Base-by-base conservation (phyloP, 176 grass and related monocot species). In the Oropetium thomaeum region DNA sequence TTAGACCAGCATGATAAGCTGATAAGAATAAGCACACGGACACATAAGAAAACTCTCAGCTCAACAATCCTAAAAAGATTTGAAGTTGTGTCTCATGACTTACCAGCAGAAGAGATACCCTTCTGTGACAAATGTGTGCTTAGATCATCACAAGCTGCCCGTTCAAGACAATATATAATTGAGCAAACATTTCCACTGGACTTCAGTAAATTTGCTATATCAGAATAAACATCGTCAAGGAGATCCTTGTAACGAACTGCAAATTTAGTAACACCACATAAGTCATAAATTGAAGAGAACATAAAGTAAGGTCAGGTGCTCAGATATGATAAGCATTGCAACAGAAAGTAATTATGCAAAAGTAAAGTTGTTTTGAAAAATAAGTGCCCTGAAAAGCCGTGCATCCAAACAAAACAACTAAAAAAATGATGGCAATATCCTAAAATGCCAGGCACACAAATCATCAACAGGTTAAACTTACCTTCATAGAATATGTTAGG, bases 401-500 rank as follows among this genome's bases (percentile, higher is more conserved):
- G 51, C 62, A 67, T 27, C 54, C 53, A 61, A 45, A 3, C 15
- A 33, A 80, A 27, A 14, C 15, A 75, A 33, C 40, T 75, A 22
- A 27, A 48, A 22, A 29, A 47, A 71, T 27, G 8, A n/a, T 39
- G 55, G 30, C 30, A 57, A 82, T 26, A 29, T 74, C 25, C 41
- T 43, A 20, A 7, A 41, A 33, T 0, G 1, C 34, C 0, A 65
- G 20, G 37, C 26, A 29, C 41, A 73, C 42, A 44, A 76, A 64
- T 45, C 7, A 76, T 37, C 20, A 48, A 42, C 20, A 58, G 59
- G 15, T 72, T 0, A 1, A 48, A 29, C 27, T 73, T 92, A 92
- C 91, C 95, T 98, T 98, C 88, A 89, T 98, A 98, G 57, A 89
- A 98, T 91, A 98, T 98, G 80, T 93, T 98, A 83, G 95, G 86